Evolutionary conservation across 169 alveolate species (phyloP), one percentile per base, ranked within the genome.

Genomic region (Cryptosporidium sp.): DNA sequence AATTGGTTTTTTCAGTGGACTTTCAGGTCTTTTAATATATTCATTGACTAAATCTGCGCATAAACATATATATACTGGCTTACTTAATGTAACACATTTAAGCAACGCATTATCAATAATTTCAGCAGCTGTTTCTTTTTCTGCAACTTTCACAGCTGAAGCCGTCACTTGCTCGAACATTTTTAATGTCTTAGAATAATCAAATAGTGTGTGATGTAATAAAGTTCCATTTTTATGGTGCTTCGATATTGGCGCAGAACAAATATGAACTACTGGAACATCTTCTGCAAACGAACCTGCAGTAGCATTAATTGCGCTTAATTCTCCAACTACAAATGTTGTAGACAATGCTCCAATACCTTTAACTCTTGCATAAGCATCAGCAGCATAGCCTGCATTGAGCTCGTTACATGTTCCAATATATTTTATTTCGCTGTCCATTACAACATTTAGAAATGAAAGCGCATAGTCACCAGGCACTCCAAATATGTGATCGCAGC

Each of bases 321-420:
- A 45, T 33, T 91, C 94, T 16, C 94, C 94, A 7, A 91, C 94
- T 35, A 70, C 92, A 84, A 91, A 91, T 9, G 94, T 91, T 21
- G 94, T 91, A 39, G 94, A 67, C 37, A 70, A 5, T n/a, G 86
- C 87, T n/a, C 94, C 94, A 68, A 85, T 70, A 33, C 94, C 94
- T 61, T 91, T 91, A 21, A 91, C 42, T 69, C 94, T 67, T 51
- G 94, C 94, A 84, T 91, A 91, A 45, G 93, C 92, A 56, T 91
- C 94, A 3, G 94, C 94, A 10, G 94, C 94, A 52, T 91, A 91
- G n/a, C 93, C 93, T 29, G 94, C 94, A 37, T 91, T 91, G n/a
- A 91, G 62, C 70, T 91, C 94, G 26, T 91, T 91, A 70, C 94
- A 91, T 7, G 94, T 91, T 3, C 93, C 93, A 69, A 84, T 45